A percentile compares a stretch with the other conserved stretches of the same genome.
Evolutionary conservation across 345 rosid species (phyloP).

Genomic region (Salix purpurea): DNA sequence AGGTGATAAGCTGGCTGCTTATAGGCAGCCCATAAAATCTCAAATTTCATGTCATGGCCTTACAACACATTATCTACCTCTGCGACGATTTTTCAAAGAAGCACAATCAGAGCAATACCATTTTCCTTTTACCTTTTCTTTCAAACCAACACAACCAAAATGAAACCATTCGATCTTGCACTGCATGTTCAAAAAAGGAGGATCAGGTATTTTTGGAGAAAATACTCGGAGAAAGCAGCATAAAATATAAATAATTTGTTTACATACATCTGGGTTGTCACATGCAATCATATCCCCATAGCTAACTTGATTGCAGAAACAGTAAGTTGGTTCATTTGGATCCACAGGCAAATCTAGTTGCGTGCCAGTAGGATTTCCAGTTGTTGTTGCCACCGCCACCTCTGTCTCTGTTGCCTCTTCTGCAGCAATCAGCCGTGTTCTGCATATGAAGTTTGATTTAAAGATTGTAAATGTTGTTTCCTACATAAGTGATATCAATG

Average conservation of each 20-base stretch:
- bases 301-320: constrained; percentile 95
- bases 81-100: constrained; percentile 58
- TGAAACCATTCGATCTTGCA: constrained; percentile 99
- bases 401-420: constrained; percentile 34
- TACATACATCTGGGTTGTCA: constrained; percentile 75
- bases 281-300: constrained; percentile 97
- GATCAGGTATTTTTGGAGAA: no score
- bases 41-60: not conserved
- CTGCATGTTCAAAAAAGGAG: constrained; percentile 31
- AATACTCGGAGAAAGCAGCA: no score
- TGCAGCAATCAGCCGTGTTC: constrained; percentile 65
- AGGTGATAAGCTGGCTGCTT: not conserved
- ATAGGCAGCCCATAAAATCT: not conserved
- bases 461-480: not conserved
- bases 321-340: constrained; percentile 94
- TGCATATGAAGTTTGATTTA: constrained; percentile 20
- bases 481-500: not conserved
- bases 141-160: constrained; percentile 86
- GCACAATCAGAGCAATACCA: constrained; percentile 90
- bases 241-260: not conserved
- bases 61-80: constrained; percentile 43
- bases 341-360: constrained; percentile 91
- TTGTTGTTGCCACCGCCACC: constrained; percentile 38
- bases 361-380: constrained; percentile 63
- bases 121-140: constrained; percentile 86